Evolutionary conservation across 306 rosid species (phyloP), one percentile per base, ranked within the genome.

Genomic region (Lathyrus sativus): DNA sequence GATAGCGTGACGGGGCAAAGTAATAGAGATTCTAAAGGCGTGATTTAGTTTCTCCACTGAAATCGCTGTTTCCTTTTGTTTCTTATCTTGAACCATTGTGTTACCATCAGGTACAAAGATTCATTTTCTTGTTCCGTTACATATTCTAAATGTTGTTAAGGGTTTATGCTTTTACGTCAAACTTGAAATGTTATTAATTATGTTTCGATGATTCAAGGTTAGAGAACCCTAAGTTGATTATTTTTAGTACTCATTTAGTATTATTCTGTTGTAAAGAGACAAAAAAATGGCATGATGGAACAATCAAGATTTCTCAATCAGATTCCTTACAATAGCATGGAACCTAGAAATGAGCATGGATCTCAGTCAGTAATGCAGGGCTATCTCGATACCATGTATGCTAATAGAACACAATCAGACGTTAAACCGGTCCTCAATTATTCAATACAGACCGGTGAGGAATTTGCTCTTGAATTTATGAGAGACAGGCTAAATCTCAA

Each of bases 401-500:
- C 71, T 14, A 87, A 79, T 44, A 78, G 73, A 72, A 77, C 85
- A 9, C 92, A 86, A 42, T 68, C 81, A 31, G 79, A 80, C 31
- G 67, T 76, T 55, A 79, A 82, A 78, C 89, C 89, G 8, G 92
- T 81, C 11, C 86, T 72, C 64, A 81, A 89, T 81, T 87, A 75
- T 80, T 89, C 92, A 64, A 87, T 89, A 73, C 92, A 85, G 78
- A 89, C 96, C 3, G 96, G 92, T 29, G 92, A 89, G 92, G 96
- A 89, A 66, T 89, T 89, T 64, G 74, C 96, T 74, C 83, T 89
- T 54, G 92, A 89, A 72, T 87, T 89, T 72, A 89, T 89, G 90
- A 78, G 92, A 68, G 96, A 89, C 31, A 80, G 91, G 77, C 85
- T 85, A 73, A 87, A 77, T 68, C 76, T 77, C 9, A 62, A 79